Conservation (phyloP, 306 rosid species). For the Dalbergia oliveri region DNA sequence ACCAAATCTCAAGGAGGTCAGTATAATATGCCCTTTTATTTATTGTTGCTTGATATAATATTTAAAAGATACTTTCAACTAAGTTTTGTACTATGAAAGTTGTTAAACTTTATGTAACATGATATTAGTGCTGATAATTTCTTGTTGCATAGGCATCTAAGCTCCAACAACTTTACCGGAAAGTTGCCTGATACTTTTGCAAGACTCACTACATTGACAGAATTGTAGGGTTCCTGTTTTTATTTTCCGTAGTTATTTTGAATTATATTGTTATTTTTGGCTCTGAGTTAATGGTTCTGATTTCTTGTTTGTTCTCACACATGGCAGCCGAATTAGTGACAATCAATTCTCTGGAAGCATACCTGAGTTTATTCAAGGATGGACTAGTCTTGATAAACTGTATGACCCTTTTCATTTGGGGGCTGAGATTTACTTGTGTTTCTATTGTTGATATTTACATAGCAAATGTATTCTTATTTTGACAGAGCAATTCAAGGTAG, state of each 20-base stretch:
- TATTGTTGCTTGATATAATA: neutral
- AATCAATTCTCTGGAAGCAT: conserved; percentile 56
- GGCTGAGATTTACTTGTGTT: neutral
- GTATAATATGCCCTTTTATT: neutral
- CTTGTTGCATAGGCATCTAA: conserved; percentile 47
- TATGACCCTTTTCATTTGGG: neutral
- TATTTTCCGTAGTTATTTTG: neutral
- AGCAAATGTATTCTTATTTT: conserved; percentile 22
- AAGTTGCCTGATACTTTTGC: conserved; percentile 32
- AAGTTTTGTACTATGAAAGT: neutral
- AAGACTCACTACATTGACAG: conserved; percentile 8
- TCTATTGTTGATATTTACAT: conserved; percentile 6
- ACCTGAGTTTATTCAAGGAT: conserved; percentile 60
- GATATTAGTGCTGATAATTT: neutral
- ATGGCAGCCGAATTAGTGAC: conserved; percentile 30
- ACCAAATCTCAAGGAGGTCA: too few relatives aligned
- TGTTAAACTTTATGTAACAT: neutral
- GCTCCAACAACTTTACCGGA: conserved; percentile 56
- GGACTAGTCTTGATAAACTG: conserved; percentile 56
- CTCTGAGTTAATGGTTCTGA: neutral
- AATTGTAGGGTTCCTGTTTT: conserved; percentile 51
- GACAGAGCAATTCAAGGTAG: conserved; percentile 65
- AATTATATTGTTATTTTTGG: neutral
- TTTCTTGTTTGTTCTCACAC: neutral
- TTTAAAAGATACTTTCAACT: neutral